Conservation (phyloP, 2,329 filamentous ascomycete species). For the Orbilia blumenaviensis region DNA sequence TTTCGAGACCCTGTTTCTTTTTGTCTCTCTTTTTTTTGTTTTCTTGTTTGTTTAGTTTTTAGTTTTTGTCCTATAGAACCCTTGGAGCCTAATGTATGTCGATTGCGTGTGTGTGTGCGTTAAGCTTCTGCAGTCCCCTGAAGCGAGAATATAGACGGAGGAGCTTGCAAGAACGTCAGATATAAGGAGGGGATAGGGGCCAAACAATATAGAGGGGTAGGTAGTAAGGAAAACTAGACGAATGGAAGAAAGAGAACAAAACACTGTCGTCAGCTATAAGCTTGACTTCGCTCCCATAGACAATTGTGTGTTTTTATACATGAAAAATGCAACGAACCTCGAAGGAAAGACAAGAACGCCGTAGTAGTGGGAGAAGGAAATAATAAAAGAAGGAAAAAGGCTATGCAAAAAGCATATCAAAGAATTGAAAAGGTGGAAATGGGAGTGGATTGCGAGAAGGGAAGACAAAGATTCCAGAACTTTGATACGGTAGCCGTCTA, state of each 20-base stretch:
- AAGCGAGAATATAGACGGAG: constrained; percentile 3
- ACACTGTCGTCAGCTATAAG: constrained; percentile 38
- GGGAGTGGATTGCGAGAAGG: not conserved
- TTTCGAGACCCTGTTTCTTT: too few species aligned
- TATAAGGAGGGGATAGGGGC: not conserved
- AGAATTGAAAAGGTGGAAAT: not conserved
- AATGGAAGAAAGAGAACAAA: constrained; percentile 17
- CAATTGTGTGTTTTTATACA: constrained; percentile 34
- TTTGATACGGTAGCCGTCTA: constrained; percentile 44
- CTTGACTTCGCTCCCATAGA: constrained; percentile 38
- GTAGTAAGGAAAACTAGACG: constrained; percentile 2
- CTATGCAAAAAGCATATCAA: constrained; percentile 20
- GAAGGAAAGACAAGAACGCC: constrained; percentile 34
- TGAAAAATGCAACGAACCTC: constrained; percentile 26
- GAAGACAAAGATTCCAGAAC: constrained; percentile 20
- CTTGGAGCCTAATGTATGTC: constrained; percentile 53
- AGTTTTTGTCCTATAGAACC: constrained; percentile 49
- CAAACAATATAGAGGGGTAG: not conserved
- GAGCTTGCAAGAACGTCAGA: constrained; percentile 14
- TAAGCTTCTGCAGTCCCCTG: constrained; percentile 3
- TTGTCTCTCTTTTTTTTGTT: constrained; percentile 7
- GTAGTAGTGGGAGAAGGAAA: constrained; percentile 14
- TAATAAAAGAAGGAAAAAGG: constrained; percentile 26
- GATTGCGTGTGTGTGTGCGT: constrained; percentile 29
- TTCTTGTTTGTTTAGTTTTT: constrained; percentile 18